Conservation (phyloP, 2,329 filamentous ascomycete genomes). For the Aureobasidium sp. region DNA sequence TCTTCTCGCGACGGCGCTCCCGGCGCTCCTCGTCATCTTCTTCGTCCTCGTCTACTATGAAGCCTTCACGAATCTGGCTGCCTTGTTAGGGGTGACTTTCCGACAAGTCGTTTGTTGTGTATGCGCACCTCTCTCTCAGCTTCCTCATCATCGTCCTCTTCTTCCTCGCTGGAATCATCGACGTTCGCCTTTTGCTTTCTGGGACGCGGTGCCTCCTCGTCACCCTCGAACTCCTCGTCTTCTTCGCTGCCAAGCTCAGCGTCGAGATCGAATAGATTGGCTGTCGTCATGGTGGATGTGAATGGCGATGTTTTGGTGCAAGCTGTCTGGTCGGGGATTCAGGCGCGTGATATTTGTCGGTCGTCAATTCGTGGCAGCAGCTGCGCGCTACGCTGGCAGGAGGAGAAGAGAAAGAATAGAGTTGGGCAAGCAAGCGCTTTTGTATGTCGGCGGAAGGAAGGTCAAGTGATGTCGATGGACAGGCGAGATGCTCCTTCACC, state of each 20-base stretch:
- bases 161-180: constrained; percentile 85
- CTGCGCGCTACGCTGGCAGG: neutral
- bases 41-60: constrained; percentile 88
- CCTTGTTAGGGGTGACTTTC: constrained; percentile 4
- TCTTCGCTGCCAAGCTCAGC: constrained; percentile 78
- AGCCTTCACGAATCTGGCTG: constrained; percentile 75
- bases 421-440: neutral
- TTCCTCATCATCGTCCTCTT: constrained; percentile 84
- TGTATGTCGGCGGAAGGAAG: neutral
- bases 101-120: neutral
- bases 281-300: constrained; percentile 19
- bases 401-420: neutral
- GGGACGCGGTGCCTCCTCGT: constrained; percentile 38
- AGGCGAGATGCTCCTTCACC: neutral
- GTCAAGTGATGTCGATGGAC: neutral
- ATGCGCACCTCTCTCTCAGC: constrained; percentile 62
- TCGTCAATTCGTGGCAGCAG: neutral
- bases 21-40: constrained; percentile 62
- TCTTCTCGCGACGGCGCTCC: constrained; percentile 55
- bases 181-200: constrained; percentile 35
- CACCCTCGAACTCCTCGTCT: constrained; percentile 75
- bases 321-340: neutral
- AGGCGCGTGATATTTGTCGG: neutral
- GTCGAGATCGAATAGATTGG: constrained; percentile 69
- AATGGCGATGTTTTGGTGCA: neutral